Percentiles rank a stretch among this genome's conserved stretches.
Conservation (phyloP, 1,139 yeast genomes). For the Arxiozyma telluris region DNA sequence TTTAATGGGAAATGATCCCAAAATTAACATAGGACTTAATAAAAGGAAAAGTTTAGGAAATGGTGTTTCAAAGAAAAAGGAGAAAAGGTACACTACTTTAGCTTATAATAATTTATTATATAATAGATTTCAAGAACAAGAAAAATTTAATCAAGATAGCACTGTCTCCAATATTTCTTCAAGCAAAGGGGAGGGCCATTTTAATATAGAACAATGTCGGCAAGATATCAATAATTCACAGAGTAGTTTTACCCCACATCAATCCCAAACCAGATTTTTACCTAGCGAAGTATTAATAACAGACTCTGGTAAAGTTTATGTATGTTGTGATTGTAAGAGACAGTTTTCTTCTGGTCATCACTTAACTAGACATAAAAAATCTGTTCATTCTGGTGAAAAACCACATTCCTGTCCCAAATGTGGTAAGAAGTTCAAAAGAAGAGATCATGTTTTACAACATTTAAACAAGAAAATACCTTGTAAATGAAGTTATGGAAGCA, state of each 20-base stretch:
- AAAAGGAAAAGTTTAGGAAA: background rate
- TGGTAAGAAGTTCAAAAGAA: slow-evolving; percentile 28
- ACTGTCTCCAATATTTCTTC: no score
- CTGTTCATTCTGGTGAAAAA: slow-evolving; percentile 28
- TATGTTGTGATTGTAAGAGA: slow-evolving; percentile 24
- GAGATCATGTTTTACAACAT: slow-evolving; percentile 30
- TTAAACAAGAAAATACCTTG: slow-evolving; percentile 26
- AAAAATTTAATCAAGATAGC: background rate
- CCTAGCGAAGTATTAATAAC: slow-evolving; percentile 26
- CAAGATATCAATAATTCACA: background rate
- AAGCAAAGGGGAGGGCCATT: background rate
- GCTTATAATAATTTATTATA: slow-evolving; percentile 1
- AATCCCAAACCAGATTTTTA: slow-evolving; percentile 12
- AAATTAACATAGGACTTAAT: background rate
- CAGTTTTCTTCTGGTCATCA: slow-evolving; percentile 28
- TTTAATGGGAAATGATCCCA: background rate
- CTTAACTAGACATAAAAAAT: slow-evolving; percentile 28
- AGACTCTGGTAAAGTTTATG: slow-evolving; percentile 20
- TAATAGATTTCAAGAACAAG: slow-evolving; percentile 1
- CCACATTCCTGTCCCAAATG: slow-evolving; percentile 29
- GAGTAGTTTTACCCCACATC: background rate
- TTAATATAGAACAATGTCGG: background rate
- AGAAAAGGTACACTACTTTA: slow-evolving; percentile 1
- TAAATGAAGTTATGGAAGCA: background rate
- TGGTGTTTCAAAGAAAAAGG: background rate